Evolutionary conservation across 257 asterid species (phyloP), one percentile per base, ranked within the genome.

Genomic region (Ophiorrhiza pumila): DNA sequence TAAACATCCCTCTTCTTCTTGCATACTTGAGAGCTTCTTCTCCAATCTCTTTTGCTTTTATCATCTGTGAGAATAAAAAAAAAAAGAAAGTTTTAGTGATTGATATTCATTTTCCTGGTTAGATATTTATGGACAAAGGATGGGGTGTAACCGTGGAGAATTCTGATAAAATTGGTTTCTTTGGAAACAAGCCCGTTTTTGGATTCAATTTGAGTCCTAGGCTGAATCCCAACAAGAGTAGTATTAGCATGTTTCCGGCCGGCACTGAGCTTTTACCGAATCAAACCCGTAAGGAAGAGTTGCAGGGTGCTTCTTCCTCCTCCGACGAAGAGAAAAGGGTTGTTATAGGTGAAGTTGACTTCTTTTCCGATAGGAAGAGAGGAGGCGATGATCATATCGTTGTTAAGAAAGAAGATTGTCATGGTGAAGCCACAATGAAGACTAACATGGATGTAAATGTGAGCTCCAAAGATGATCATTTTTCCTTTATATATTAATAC

Each of bases 51-150:
- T 23, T n/a, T 65, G 10, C 52, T 43, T 23, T 1, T 31, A 25
- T 25, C 52, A n/a, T 41, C 7, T 31, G 65, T 60, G 6, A 35
- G 3, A 35, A n/a, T n/a, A n/a, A 45, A 45, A 45, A 45, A 45
- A 8, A 5, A 45, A 1, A 45, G 53, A 22, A 2, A 20, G 5
- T 32, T 69, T 69, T 45, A 13, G 39, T 12, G 23, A 22, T 27
- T n/a, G 29, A 37, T 59, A 17, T 57, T 37, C 25, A 7, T 47
- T 0, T 43, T 25, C 15, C 34, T n/a, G 25, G 7, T 5, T 45
- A 11, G 60, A 25, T 72, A 88, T 84, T 76, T 83, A 93, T 91
- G 98, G 97, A 87, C 77, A 82, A 83, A 80, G 96, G 96, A 86
- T 88, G 94, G 88, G 87, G 92, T 70, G 82, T 86, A 23, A 76